Evolutionary conservation across 768 basidiomycete genomes (phyloP).

Genomic region (Russula sp.): DNA sequence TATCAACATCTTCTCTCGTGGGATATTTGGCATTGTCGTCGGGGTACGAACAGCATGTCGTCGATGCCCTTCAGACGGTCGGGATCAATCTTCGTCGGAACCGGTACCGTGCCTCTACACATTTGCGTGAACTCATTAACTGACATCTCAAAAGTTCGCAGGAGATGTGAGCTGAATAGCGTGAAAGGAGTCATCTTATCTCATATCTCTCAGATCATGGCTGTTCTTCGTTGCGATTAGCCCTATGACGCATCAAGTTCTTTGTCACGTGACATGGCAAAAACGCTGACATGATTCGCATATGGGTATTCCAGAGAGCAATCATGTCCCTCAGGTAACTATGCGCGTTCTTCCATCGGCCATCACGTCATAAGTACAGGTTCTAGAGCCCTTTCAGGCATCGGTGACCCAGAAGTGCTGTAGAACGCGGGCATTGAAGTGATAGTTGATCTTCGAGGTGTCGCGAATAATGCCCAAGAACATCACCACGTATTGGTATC

Average conservation of each 20-base stretch:
- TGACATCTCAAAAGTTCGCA: conserved; percentile 12
- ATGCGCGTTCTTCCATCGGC: background rate
- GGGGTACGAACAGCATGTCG: conserved; percentile 18
- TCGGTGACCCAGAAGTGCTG: conserved; percentile 23
- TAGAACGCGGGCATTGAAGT: conserved; percentile 15
- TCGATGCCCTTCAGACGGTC: conserved; percentile 2
- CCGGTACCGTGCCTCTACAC: conserved; percentile 9
- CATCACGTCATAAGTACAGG: background rate
- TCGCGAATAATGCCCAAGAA: conserved; percentile 29
- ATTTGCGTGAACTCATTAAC: background rate
- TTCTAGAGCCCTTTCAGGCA: conserved; percentile 30
- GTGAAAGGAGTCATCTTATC: background rate
- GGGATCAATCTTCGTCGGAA: conserved; percentile 12
- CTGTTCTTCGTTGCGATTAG: conserved; percentile 7
- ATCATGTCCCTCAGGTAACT: conserved; percentile 23
- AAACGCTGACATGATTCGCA: too few relatives aligned
- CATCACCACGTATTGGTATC: conserved; percentile 3
- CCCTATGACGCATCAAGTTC: too few relatives aligned
- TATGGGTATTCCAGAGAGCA: conserved; percentile 19
- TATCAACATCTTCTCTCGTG: background rate
- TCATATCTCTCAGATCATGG: conserved; percentile 20
- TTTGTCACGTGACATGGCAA: background rate
- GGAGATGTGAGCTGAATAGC: conserved; percentile 22
- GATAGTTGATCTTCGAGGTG: conserved; percentile 18
- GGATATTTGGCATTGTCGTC: conserved; percentile 3